Conservation (phyloP, 2,329 filamentous ascomycete genomes). For the Aspergillus ibericus region DNA sequence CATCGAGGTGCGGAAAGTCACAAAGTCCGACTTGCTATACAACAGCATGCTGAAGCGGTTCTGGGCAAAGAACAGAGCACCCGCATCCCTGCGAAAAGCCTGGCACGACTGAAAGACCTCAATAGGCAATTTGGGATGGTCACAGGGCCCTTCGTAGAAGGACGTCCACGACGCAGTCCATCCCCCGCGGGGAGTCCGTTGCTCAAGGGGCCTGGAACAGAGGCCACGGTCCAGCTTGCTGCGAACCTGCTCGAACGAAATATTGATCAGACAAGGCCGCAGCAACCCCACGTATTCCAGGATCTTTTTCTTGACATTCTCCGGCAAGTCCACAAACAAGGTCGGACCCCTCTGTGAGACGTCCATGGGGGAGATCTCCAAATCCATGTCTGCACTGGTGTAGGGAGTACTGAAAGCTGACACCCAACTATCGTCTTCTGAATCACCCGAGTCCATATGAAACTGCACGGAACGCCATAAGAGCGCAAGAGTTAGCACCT, state of each 20-base stretch:
- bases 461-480: neutral
- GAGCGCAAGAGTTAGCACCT: neutral
- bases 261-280: slow-evolving; percentile 22
- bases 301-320: slow-evolving; percentile 19
- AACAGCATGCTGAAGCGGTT: slow-evolving; percentile 21
- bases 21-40: slow-evolving; percentile 15
- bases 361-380: neutral
- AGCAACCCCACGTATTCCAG: slow-evolving; percentile 23
- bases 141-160: slow-evolving; percentile 12
- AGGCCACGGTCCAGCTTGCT: neutral
- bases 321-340: slow-evolving; percentile 21
- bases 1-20: slow-evolving; percentile 11
- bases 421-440: neutral
- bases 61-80: slow-evolving; percentile 16
- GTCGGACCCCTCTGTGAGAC: neutral
- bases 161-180: slow-evolving; percentile 9
- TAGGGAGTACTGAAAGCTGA: neutral
- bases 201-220: neutral
- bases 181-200: slow-evolving; percentile 3
- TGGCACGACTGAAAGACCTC: slow-evolving; percentile 17
- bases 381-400: neutral
- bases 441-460: neutral
- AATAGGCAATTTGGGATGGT: slow-evolving; percentile 21
- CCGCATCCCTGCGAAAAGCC: slow-evolving; percentile 17
- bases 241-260: slow-evolving; percentile 14